phyloP scores from a whole-genome alignment of 2,329 filamentous ascomycete genomes.

The Colletotrichum sp. region DNA sequence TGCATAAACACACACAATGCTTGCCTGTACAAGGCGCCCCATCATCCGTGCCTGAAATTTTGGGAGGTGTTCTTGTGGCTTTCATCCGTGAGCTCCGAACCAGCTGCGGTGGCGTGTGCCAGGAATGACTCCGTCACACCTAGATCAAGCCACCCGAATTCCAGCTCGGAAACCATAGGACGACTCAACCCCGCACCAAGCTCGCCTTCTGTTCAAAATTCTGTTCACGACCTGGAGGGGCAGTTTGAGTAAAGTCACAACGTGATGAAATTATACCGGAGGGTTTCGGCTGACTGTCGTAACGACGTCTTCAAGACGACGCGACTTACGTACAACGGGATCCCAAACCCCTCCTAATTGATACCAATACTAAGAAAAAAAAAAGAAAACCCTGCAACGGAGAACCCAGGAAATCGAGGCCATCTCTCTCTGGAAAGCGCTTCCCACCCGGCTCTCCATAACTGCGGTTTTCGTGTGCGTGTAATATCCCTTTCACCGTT shows the following conservation, averaged over 20 bases:
- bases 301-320: not conserved
- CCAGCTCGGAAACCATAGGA: not conserved
- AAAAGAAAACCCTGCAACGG: not conserved
- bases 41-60: not conserved
- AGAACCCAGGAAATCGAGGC: not conserved
- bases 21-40: not conserved
- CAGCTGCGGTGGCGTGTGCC: not conserved
- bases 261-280: conserved; percentile 15
- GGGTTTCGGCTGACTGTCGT: not conserved
- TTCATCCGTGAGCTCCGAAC: conserved; percentile 10
- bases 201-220: not conserved
- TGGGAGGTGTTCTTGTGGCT: not conserved
- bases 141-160: not conserved
- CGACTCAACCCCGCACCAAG: not conserved
- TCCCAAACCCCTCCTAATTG: not conserved
- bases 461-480: not conserved
- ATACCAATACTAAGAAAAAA: not conserved
- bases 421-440: not conserved
- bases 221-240: not conserved
- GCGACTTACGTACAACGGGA: not conserved
- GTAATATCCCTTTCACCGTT: not conserved
- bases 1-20: not conserved
- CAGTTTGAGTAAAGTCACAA: not conserved
- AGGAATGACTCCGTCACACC: not conserved
- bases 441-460: not conserved